These are phyloP conservation scores for Crithidia mellificae DNA, from an alignment of 208 protist genomes.

Conservation along the genomic window DNA sequence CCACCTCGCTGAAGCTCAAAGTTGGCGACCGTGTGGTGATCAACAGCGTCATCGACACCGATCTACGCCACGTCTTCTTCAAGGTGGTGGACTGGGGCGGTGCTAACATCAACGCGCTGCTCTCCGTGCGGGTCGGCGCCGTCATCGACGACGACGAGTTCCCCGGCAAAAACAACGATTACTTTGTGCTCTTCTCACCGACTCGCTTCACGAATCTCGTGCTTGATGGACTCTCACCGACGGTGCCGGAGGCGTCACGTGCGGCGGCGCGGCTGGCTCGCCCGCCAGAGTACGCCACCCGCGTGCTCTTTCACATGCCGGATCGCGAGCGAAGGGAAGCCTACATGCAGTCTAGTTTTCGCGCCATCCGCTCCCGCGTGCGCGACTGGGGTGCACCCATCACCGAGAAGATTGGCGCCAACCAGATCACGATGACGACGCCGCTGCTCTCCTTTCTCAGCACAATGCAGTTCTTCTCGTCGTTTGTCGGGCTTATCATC, in stretches of 20 bases:
- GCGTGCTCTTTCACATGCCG: slow-evolving; percentile 53
- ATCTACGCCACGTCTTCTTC: slow-evolving; percentile 23
- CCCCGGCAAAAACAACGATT: slow-evolving; percentile 21
- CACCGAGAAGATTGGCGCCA: slow-evolving; percentile 57
- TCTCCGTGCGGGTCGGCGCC: slow-evolving; percentile 29
- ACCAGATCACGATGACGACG: slow-evolving; percentile 54
- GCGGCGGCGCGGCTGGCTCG: slow-evolving; percentile 7
- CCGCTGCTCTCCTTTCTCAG: slow-evolving; percentile 69
- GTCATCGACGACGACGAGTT: slow-evolving; percentile 21
- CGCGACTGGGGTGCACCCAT: slow-evolving; percentile 50
- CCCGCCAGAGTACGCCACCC: slow-evolving; percentile 33
- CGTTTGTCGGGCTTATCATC: slow-evolving; percentile 92
- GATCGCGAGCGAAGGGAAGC: slow-evolving; percentile 19
- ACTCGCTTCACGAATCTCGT: slow-evolving; percentile 26
- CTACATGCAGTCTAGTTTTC: slow-evolving; percentile 53
- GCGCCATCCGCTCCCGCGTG: slow-evolving; percentile 42
- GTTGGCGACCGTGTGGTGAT: slow-evolving; percentile 44
- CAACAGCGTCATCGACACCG: slow-evolving; percentile 9
- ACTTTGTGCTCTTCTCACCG: slow-evolving; percentile 38
- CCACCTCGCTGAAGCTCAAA: slow-evolving; percentile 2
- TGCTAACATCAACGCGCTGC: slow-evolving; percentile 24
- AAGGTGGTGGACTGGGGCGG: neutral
- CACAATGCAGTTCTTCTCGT: slow-evolving; percentile 66
- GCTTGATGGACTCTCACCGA: slow-evolving; percentile 32
- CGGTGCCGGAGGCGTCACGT: slow-evolving; percentile 15